Conservation (phyloP, 106 monocot genomes). For the Allium fistulosum region DNA sequence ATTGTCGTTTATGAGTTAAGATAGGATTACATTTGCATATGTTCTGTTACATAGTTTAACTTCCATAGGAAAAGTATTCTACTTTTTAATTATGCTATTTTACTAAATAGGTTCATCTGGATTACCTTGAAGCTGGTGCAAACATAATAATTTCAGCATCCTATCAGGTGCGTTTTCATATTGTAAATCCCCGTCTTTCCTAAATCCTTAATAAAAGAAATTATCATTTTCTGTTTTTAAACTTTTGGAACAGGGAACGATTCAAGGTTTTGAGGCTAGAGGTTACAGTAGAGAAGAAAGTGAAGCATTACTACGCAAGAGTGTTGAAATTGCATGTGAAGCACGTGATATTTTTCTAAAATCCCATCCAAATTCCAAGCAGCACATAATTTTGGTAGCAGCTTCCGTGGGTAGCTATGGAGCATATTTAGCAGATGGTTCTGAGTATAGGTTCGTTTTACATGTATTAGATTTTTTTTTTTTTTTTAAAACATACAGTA, state of each 20-base stretch:
- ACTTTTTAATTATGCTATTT: background rate
- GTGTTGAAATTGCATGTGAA: conserved; percentile 76
- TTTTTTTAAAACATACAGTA: background rate
- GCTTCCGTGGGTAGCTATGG: conserved; percentile 86
- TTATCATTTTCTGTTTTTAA: too few species aligned
- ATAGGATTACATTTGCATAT: too few species aligned
- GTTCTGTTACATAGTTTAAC: too few species aligned
- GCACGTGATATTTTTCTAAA: conserved; percentile 48
- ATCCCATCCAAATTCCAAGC: background rate
- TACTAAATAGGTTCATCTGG: conserved; percentile 65
- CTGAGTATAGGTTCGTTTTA: conserved; percentile 50
- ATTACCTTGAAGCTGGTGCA: conserved; percentile 87
- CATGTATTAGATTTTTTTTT: background rate
- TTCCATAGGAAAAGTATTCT: too few species aligned
- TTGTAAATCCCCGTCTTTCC: too few species aligned
- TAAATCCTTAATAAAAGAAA: too few species aligned
- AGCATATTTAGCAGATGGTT: conserved; percentile 93
- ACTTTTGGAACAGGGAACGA: conserved; percentile 45
- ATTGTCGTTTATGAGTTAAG: too few species aligned
- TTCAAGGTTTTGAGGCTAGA: conserved; percentile 75
- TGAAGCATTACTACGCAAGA: conserved; percentile 55
- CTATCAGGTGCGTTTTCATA: conserved; percentile 54
- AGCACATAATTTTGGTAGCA: conserved; percentile 51
- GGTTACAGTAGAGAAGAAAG: conserved; percentile 65
- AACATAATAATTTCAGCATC: conserved; percentile 72